Conservation (phyloP, 2,329 filamentous ascomycete species). For the Lachnellula hyalina region DNA sequence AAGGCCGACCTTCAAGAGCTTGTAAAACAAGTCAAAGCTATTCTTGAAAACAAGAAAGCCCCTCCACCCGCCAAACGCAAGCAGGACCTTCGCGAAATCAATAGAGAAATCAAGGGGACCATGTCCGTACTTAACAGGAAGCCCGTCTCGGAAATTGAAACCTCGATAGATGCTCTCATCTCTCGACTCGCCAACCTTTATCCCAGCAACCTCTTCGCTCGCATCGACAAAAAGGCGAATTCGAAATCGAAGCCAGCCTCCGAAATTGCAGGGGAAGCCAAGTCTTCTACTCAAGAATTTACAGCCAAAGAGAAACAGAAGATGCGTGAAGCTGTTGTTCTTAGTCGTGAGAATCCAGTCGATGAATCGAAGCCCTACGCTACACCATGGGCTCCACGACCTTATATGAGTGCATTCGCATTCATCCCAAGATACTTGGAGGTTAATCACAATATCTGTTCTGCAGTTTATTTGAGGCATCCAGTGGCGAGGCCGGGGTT, state of each 20-base stretch:
- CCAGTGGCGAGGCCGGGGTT: constrained; percentile 79
- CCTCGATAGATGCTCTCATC: constrained; percentile 44
- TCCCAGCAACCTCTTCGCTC: not conserved
- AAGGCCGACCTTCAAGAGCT: constrained; percentile 27
- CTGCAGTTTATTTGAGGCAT: constrained; percentile 90
- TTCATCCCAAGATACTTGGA: constrained; percentile 95
- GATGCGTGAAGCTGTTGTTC: constrained; percentile 8
- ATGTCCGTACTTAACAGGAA: constrained; percentile 34
- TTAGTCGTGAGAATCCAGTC: constrained; percentile 65
- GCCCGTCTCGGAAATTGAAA: constrained; percentile 49
- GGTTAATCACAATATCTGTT: constrained; percentile 95
- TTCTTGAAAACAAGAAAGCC: constrained; percentile 45
- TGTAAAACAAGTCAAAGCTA: constrained; percentile 39
- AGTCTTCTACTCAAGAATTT: constrained; percentile 31
- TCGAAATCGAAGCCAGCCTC: too few relatives aligned
- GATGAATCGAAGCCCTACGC: constrained; percentile 77
- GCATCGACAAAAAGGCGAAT: not conserved
- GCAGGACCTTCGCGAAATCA: constrained; percentile 68
- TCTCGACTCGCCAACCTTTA: constrained; percentile 37
- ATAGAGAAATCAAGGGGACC: constrained; percentile 41
- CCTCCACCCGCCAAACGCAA: constrained; percentile 66
- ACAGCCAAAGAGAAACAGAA: constrained; percentile 31
- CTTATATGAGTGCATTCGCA: constrained; percentile 86
- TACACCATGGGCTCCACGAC: constrained; percentile 83
- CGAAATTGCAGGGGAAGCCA: too few relatives aligned